Evolutionary conservation across 78 protist species (phyloP).

Genomic region (Dictyostelium firmibasis): DNA sequence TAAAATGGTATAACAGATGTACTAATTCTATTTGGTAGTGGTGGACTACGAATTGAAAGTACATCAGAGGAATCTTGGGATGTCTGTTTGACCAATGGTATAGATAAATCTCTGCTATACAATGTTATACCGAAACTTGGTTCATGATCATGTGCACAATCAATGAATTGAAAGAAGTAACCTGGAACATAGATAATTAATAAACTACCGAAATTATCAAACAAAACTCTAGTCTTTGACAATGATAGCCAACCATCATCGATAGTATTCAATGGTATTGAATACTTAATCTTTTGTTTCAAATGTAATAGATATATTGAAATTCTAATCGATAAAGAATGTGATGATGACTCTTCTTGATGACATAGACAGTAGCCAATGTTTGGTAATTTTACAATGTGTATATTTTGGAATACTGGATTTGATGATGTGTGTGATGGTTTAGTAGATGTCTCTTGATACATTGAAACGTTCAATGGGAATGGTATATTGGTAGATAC

Average conservation of each 20-base stretch:
- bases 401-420: slow-evolving; percentile 49
- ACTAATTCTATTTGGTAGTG: slow-evolving; percentile 19
- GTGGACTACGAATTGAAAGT: slow-evolving; percentile 11
- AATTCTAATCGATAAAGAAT: slow-evolving; percentile 21
- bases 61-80: slow-evolving; percentile 50
- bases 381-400: slow-evolving; percentile 28
- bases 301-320: slow-evolving; percentile 49
- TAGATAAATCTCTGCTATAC: slow-evolving; percentile 11
- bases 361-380: slow-evolving; percentile 58
- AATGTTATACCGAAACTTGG: slow-evolving; percentile 56
- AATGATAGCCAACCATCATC: slow-evolving; percentile 14
- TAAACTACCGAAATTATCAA: slow-evolving; percentile 37
- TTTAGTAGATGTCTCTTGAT: background rate
- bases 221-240: slow-evolving; percentile 26
- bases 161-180: slow-evolving; percentile 47
- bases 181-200: slow-evolving; percentile 58
- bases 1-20: slow-evolving; percentile 45
- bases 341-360: slow-evolving; percentile 40
- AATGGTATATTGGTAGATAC: slow-evolving; percentile 30
- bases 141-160: slow-evolving; percentile 68
- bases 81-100: background rate
- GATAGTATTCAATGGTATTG: slow-evolving; percentile 42
- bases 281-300: slow-evolving; percentile 45
- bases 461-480: background rate
- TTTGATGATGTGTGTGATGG: background rate